phyloP scores from a whole-genome alignment of 768 basidiomycete species.

The Kwoniella newhampshirensis region DNA sequence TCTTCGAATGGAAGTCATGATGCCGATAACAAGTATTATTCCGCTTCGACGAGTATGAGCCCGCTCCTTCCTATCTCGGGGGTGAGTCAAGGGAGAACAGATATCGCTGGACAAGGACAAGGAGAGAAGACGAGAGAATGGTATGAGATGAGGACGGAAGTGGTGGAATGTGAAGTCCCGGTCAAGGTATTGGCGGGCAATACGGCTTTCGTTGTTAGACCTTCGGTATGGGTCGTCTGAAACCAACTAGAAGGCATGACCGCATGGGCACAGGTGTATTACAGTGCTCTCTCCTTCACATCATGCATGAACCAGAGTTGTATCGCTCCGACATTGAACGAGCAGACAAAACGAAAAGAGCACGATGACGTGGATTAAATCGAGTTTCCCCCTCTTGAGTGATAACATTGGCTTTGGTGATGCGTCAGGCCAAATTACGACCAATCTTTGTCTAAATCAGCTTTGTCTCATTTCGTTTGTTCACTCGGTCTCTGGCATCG shows the following conservation, averaged over 20 bases:
- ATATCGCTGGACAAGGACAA: conserved; percentile 50
- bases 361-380: neutral
- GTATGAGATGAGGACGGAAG: conserved; percentile 71
- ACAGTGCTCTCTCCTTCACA: neutral
- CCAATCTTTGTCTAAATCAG: no score
- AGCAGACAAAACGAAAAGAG: neutral
- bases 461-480: no score
- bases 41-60: conserved; percentile 55
- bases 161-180: conserved; percentile 91
- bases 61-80: conserved; percentile 22
- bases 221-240: conserved; percentile 24
- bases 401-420: neutral
- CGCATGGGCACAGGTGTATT: neutral
- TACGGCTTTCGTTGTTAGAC: conserved; percentile 64
- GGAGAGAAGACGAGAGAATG: conserved; percentile 56
- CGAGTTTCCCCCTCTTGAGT: neutral
- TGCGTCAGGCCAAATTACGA: no score
- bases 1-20: conserved; percentile 56
- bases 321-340: neutral
- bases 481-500: no score
- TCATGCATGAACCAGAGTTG: neutral
- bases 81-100: conserved; percentile 31
- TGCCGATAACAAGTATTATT: conserved; percentile 61
- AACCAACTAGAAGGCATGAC: neutral
- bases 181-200: conserved; percentile 85